phyloP scores from a whole-genome alignment of 31 red algal genomes.

The Odonthalia washingtoniensis region DNA sequence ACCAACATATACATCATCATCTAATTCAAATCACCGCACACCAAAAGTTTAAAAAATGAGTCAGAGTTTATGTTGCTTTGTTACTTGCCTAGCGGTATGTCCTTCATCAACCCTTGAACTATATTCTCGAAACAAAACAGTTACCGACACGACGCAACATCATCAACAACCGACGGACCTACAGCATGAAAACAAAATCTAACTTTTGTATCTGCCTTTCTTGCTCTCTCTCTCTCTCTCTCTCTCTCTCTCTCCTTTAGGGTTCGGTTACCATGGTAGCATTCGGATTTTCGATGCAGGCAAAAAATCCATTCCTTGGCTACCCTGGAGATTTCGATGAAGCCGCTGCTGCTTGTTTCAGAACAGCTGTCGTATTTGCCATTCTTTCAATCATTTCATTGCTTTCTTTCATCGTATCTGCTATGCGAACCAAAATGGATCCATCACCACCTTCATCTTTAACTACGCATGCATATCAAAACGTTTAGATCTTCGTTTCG shows the following conservation, averaged over 20 bases:
- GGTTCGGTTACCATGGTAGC: conserved; percentile 71
- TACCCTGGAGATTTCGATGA: conserved; percentile 72
- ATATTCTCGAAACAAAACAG: not conserved
- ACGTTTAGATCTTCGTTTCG: too few relatives aligned
- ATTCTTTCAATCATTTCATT: conserved; percentile 43
- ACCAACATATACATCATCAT: too few relatives aligned
- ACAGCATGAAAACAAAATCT: not conserved
- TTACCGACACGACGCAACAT: not conserved
- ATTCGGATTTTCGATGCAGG: conserved; percentile 52
- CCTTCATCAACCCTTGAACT: not conserved
- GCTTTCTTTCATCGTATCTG: conserved; percentile 44
- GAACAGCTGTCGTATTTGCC: conserved; percentile 57
- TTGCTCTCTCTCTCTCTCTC: not conserved
- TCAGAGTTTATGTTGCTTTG: conserved; percentile 70
- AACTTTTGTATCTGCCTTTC: not conserved
- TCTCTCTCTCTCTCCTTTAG: conserved; percentile 18
- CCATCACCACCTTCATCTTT: conserved; percentile 36
- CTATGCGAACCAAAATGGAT: conserved; percentile 65
- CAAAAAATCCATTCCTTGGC: conserved; percentile 74
- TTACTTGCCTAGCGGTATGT: conserved; percentile 68
- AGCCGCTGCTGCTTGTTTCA: conserved; percentile 67
- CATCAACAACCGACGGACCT: too few relatives aligned
- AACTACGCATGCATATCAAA: too few relatives aligned
- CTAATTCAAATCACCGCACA: too few relatives aligned
- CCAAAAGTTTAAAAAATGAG: conserved; percentile 49